Evolutionary conservation across 2,329 filamentous ascomycete genomes (phyloP).

Genomic region (Alternaria sp.): DNA sequence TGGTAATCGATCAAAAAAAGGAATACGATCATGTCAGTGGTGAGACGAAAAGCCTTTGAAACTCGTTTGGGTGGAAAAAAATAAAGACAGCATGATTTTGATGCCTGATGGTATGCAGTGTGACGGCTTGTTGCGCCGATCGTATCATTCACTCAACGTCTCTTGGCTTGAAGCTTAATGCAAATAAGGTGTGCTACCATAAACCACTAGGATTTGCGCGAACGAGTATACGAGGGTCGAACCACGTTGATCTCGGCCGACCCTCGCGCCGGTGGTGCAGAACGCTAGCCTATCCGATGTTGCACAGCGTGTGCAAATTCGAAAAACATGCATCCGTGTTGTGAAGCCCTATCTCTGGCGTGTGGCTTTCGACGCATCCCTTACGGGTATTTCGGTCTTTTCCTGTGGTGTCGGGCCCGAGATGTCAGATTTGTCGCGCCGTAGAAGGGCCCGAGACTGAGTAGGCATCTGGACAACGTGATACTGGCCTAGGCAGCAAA

Average conservation of each 20-base stretch:
- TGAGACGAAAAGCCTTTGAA: not conserved
- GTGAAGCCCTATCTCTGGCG: not conserved
- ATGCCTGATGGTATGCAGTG: not conserved
- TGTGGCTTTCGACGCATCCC: not conserved
- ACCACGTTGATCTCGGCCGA: not conserved
- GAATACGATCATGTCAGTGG: not conserved
- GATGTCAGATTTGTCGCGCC: not conserved
- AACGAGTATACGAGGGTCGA: not conserved
- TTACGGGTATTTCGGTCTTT: not conserved
- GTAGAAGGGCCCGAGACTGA: not conserved
- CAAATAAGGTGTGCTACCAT: not conserved
- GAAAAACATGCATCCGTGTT: not conserved
- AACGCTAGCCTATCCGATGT: not conserved
- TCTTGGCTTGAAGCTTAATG: slow-evolving; percentile 1
- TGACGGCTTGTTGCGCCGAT: not conserved
- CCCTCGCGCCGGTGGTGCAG: not conserved
- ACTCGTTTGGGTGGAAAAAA: not conserved
- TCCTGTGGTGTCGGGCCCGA: not conserved
- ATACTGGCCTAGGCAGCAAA: not conserved
- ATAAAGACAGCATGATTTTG: not conserved
- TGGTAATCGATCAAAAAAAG: not conserved
- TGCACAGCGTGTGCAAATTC: not conserved
- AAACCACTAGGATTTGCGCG: not conserved
- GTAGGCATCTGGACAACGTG: not conserved
- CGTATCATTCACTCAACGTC: not conserved